These are phyloP conservation scores for Fonsecaea erecta DNA, from an alignment of 2,329 filamentous ascomycete species.

Conservation along the genomic window DNA sequence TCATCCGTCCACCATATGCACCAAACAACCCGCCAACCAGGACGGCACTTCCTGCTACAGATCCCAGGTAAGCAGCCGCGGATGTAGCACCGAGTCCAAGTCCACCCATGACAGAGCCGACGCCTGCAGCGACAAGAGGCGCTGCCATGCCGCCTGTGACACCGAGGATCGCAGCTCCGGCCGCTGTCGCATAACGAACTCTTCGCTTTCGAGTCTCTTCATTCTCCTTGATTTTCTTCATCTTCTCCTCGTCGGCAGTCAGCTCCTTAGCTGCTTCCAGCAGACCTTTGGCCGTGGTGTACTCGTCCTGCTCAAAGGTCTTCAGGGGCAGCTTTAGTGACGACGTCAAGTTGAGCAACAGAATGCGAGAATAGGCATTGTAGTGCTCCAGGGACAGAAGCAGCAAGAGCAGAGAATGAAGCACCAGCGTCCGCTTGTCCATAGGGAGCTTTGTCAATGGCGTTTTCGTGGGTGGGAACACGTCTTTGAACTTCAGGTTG, in stretches of 20 bases:
- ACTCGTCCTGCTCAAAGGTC: slow-evolving; percentile 71
- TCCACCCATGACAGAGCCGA: slow-evolving; percentile 79
- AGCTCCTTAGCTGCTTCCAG: slow-evolving; percentile 77
- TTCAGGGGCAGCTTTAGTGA: slow-evolving; percentile 71
- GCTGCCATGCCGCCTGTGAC: slow-evolving; percentile 79
- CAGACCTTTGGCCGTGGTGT: slow-evolving; percentile 73
- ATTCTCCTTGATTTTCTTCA: slow-evolving; percentile 71
- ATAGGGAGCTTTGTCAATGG: slow-evolving; percentile 63
- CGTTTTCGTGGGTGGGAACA: slow-evolving; percentile 66
- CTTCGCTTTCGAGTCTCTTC: slow-evolving; percentile 72
- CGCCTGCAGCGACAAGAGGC: slow-evolving; percentile 74
- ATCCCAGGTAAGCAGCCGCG: slow-evolving; percentile 77
- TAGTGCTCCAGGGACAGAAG: slow-evolving; percentile 79
- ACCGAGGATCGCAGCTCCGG: slow-evolving; percentile 84
- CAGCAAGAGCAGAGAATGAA: slow-evolving; percentile 74
- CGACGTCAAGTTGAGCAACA: slow-evolving; percentile 71
- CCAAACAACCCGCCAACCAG: slow-evolving; percentile 86
- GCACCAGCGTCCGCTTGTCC: slow-evolving; percentile 67
- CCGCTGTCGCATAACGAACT: slow-evolving; percentile 84
- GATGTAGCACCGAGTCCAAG: slow-evolving; percentile 74
- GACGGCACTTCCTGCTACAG: slow-evolving; percentile 77
- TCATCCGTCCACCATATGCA: slow-evolving; percentile 84
- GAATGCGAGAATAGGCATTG: slow-evolving; percentile 70
- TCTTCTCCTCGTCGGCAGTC: slow-evolving; percentile 75
- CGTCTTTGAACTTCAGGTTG: slow-evolving; percentile 46